Conservation (phyloP, 345 rosid genomes). For the Durio zibethinus region DNA sequence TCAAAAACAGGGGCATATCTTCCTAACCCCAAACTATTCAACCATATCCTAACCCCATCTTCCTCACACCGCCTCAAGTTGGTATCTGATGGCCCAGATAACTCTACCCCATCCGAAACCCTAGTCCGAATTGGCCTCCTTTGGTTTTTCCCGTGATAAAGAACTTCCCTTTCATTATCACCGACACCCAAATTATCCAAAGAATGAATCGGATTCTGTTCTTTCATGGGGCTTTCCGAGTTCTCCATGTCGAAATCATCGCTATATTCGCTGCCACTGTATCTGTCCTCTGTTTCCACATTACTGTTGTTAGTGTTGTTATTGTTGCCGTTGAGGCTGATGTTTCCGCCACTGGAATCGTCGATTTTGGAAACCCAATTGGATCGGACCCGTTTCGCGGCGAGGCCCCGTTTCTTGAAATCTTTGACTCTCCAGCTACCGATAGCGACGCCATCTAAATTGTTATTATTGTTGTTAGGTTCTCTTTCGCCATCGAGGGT, state of each 20-base stretch:
- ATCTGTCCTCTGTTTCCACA: constrained; percentile 44
- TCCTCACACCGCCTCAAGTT: constrained; percentile 41
- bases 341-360: constrained; percentile 26
- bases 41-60: constrained; percentile 65
- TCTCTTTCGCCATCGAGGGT: constrained; percentile 46
- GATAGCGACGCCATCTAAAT: constrained; percentile 52
- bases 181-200: constrained; percentile 53
- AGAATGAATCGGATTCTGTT: constrained; percentile 52
- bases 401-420: constrained; percentile 39
- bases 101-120: constrained; percentile 36
- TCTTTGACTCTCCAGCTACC: constrained; percentile 72
- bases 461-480: constrained; percentile 40
- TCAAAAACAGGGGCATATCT: constrained; percentile 77
- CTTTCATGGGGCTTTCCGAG: constrained; percentile 64
- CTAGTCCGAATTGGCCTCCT: constrained; percentile 31
- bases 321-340: neutral
- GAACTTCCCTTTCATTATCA: constrained; percentile 43
- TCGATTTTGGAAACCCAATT: constrained; percentile 61
- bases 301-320: constrained; percentile 6
- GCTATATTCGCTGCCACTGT: constrained; percentile 50
- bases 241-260: constrained; percentile 59
- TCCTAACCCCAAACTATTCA: constrained; percentile 65
- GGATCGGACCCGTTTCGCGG: constrained; percentile 54
- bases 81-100: constrained; percentile 54
- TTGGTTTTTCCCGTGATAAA: constrained; percentile 24